Conservation (phyloP, 2,329 filamentous ascomycete species). For the Ceratocystis variospora region DNA sequence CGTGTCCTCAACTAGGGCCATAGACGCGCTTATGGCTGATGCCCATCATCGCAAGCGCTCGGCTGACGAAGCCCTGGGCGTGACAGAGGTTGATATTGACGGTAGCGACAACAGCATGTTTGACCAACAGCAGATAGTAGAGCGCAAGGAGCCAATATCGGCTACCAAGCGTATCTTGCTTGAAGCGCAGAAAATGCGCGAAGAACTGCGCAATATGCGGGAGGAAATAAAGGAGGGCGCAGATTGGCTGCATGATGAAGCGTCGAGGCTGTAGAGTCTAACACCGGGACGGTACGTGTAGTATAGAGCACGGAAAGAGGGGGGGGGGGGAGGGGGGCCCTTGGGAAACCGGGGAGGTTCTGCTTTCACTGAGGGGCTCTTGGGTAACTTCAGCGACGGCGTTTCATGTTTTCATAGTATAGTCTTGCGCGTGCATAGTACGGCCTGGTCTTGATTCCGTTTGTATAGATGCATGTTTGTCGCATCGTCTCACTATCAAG, state of each 20-base stretch:
- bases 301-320: background rate
- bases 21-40: constrained; percentile 20
- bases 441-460: too few relatives aligned
- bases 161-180: constrained; percentile 30
- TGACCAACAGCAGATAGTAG: constrained; percentile 12
- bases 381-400: too few relatives aligned
- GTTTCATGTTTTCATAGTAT: too few relatives aligned
- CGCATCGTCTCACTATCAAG: too few relatives aligned
- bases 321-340: background rate
- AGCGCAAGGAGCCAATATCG: constrained; percentile 19
- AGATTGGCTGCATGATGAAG: constrained; percentile 36
- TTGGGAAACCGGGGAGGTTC: background rate
- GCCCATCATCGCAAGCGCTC: constrained; percentile 27
- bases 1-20: constrained; percentile 10
- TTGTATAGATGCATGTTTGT: too few relatives aligned
- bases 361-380: background rate
- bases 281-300: constrained; percentile 10
- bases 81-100: background rate
- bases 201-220: constrained; percentile 31
- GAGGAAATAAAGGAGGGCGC: constrained; percentile 35
- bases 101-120: background rate
- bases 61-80: constrained; percentile 23
- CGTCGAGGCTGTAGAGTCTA: constrained; percentile 30
- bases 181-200: constrained; percentile 30
- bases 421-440: too few relatives aligned